Conservation (phyloP, 257 asterid species). For the Capsicum baccatum region DNA sequence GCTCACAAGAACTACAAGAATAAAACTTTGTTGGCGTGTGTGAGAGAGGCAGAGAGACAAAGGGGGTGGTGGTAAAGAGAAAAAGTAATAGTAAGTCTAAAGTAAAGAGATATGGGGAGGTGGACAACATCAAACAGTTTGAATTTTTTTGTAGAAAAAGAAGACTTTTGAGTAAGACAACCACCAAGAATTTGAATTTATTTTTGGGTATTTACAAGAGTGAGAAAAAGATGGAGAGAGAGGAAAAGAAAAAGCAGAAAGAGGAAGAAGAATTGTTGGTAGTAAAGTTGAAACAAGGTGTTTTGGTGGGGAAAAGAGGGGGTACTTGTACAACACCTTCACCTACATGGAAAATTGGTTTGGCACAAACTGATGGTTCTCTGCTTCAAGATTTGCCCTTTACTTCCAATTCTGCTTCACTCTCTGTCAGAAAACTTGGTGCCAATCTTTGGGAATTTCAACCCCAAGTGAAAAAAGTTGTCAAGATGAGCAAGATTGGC, state of each 20-base stretch:
- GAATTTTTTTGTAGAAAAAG: slow-evolving; percentile 33
- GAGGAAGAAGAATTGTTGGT: slow-evolving; percentile 44
- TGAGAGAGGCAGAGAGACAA: neutral
- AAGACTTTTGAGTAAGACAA: slow-evolving; percentile 31
- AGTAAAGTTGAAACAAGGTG: slow-evolving; percentile 66
- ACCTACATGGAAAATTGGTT: slow-evolving; percentile 73
- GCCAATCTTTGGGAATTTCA: slow-evolving; percentile 85
- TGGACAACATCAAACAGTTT: slow-evolving; percentile 29
- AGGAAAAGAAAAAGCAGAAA: slow-evolving; percentile 44
- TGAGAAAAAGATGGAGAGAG: slow-evolving; percentile 42
- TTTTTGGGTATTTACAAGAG: no score
- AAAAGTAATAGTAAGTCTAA: neutral
- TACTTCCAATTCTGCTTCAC: slow-evolving; percentile 42
- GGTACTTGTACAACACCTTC: slow-evolving; percentile 80
- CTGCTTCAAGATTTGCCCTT: slow-evolving; percentile 54
- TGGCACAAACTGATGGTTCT: slow-evolving; percentile 60
- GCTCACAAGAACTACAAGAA: neutral
- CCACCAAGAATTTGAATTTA: slow-evolving; percentile 34
- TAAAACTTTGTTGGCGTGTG: slow-evolving; percentile 25
- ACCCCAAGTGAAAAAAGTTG: slow-evolving; percentile 36
- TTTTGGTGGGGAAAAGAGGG: slow-evolving; percentile 68
- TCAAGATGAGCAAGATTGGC: slow-evolving; percentile 42
- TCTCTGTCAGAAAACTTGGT: slow-evolving; percentile 82
- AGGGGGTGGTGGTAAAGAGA: slow-evolving; percentile 20
- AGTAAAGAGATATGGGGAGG: slow-evolving; percentile 10